Evolutionary conservation across 2,329 filamentous ascomycete genomes (phyloP).

Genomic region (Paraconiothyrium sp.): DNA sequence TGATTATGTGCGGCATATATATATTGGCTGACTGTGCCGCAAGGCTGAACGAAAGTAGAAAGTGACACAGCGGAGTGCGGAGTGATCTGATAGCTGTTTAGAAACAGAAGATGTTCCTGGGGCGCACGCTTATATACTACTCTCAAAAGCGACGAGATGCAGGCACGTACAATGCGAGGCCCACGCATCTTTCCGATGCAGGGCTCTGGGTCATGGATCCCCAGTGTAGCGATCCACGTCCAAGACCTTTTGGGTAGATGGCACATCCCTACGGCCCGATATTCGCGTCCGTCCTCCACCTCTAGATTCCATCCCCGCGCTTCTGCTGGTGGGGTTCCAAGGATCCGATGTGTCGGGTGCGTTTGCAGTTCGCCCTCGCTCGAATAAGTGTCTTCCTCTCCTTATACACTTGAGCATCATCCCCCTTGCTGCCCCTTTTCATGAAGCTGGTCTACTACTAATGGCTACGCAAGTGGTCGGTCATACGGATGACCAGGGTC

Average conservation of each 20-base stretch:
- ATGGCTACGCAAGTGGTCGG: too few species aligned
- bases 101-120: background rate
- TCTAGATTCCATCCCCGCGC: too few species aligned
- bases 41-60: background rate
- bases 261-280: background rate
- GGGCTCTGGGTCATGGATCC: background rate
- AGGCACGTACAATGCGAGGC: background rate
- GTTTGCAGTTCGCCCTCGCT: too few species aligned
- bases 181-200: background rate
- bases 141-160: background rate
- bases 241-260: background rate
- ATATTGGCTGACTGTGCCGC: background rate
- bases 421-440: background rate
- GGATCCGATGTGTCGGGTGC: too few species aligned
- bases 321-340: too few species aligned
- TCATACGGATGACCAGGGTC: background rate
- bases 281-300: background rate
- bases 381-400: too few species aligned
- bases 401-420: too few species aligned
- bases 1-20: background rate
- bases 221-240: background rate
- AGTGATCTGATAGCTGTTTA: too few species aligned
- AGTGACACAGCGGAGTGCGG: too few species aligned
- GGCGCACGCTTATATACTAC: background rate
- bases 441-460: too few species aligned